phyloP scores from a whole-genome alignment of 225 moss, liverwort and hornwort genomes.

The Ulota crispa region DNA sequence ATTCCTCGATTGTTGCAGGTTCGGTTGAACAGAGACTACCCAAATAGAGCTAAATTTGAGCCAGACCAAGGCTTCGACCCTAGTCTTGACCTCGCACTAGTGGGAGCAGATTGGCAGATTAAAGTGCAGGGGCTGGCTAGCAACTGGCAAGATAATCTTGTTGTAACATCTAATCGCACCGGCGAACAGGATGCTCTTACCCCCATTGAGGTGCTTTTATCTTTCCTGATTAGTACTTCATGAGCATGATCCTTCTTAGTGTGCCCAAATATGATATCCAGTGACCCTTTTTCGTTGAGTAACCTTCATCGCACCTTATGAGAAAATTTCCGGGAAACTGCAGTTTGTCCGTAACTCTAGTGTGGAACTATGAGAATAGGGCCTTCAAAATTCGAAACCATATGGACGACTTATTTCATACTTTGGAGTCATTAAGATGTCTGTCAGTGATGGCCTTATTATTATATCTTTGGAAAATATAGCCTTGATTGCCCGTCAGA shows the following conservation, averaged over 20 bases:
- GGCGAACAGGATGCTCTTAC: constrained; percentile 93
- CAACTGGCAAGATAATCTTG: constrained; percentile 95
- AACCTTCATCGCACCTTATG: background rate
- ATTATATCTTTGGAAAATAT: background rate
- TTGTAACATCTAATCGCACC: constrained; percentile 88
- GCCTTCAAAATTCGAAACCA: background rate
- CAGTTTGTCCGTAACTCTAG: background rate
- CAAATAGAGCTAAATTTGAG: constrained; percentile 95
- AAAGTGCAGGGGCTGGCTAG: constrained; percentile 94
- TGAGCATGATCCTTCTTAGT: background rate
- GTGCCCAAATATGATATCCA: background rate
- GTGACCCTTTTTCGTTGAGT: background rate
- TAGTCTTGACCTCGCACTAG: constrained; percentile 83
- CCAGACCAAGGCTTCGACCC: constrained; percentile 95
- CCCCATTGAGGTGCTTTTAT: constrained; percentile 64
- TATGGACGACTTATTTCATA: background rate
- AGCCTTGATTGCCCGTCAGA: background rate
- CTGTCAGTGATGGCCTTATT: background rate
- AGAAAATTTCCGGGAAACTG: background rate
- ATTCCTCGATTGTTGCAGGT: constrained; percentile 55
- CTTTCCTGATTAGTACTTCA: background rate
- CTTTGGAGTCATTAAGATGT: constrained; percentile 5
- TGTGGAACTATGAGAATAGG: background rate
- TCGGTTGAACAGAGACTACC: constrained; percentile 87
- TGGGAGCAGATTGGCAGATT: constrained; percentile 96